Conservation (phyloP, 805 yeast genomes). For the Suhomyces sp. region DNA sequence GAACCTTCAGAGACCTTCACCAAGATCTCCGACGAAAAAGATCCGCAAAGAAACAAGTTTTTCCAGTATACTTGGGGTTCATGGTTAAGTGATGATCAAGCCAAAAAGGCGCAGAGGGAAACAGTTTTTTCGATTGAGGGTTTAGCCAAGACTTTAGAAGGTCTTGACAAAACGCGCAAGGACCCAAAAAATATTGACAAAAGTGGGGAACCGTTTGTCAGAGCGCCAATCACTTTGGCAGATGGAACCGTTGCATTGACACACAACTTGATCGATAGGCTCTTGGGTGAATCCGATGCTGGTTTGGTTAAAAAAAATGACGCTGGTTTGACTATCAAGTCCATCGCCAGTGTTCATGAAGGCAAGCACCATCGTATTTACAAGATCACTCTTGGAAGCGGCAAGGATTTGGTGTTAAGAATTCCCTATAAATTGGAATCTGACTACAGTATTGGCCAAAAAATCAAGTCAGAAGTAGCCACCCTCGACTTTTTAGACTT, state of each 20-base stretch:
- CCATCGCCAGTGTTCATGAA: constrained; percentile 83
- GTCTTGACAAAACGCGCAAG: constrained; percentile 38
- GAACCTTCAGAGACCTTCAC: constrained; percentile 47
- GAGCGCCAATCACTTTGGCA: constrained; percentile 37
- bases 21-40: constrained; percentile 55
- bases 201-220: constrained; percentile 20
- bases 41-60: constrained; percentile 67
- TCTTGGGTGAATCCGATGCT: constrained; percentile 44
- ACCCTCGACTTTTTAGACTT: constrained; percentile 77
- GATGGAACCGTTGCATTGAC: constrained; percentile 45
- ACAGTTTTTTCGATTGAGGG: constrained; percentile 85
- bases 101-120: constrained; percentile 70
- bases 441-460: constrained; percentile 59
- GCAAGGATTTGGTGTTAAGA: constrained; percentile 66
- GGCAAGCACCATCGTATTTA: constrained; percentile 93
- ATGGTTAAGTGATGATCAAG: constrained; percentile 79
- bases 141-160: constrained; percentile 50
- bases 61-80: constrained; percentile 94
- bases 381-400: constrained; percentile 62
- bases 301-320: constrained; percentile 47
- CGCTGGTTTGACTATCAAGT: constrained; percentile 51
- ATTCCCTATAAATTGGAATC: constrained; percentile 80
- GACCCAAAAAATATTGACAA: constrained; percentile 22
- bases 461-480: constrained; percentile 87
- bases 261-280: constrained; percentile 43